Evolutionary conservation across 2,329 filamentous ascomycete genomes (phyloP), one percentile per base, ranked within the genome.

Genomic region (Colletotrichum destructivum): DNA sequence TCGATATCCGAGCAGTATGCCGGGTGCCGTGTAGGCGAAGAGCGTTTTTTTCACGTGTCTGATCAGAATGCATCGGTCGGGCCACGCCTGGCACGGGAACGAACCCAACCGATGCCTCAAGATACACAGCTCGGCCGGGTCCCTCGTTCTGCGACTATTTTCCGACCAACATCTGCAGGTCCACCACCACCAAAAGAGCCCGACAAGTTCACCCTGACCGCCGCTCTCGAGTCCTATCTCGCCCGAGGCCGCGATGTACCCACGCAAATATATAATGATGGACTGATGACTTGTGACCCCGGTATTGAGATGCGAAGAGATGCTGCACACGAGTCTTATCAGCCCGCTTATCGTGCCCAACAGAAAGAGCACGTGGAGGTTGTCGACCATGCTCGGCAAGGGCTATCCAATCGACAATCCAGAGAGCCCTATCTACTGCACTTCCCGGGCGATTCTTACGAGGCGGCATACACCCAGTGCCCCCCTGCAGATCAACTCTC

Each of bases 221-320:
- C 69, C 57, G 64, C 69, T 44, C 51, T 71, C 23, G 68, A 71
- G 66, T 56, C 66, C 49, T 59, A 64, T 31, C 54, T 69, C 35
- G 70, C 73, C 21, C 40, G 57, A 21, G 76, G 73, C 6, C 59
- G 67, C 13, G 60, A 73, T 42, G 52, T 59, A 16, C 60, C n/a
- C 13, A 26, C 23, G 8, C 42, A 55, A 31, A 40, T 16, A 2
- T n/a, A 21, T 3, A 42, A 47, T 26, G 5, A n/a, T 51, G 21
- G 9, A n/a, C 16, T 18, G 12, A 18, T 52, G 31, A 7, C 26
- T 38, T 15, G 16, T 42, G 60, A 40, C 4, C 2, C 16, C 8
- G 35, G 23, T 11, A 8, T 23, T 26, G 42, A n/a, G 23, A 2
- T 26, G 5, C 46, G 35, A 38, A 38, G 15, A 13, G 12, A 38